Conservation (phyloP, 305 asterid genomes). For the Stenogyne calaminthoides region DNA sequence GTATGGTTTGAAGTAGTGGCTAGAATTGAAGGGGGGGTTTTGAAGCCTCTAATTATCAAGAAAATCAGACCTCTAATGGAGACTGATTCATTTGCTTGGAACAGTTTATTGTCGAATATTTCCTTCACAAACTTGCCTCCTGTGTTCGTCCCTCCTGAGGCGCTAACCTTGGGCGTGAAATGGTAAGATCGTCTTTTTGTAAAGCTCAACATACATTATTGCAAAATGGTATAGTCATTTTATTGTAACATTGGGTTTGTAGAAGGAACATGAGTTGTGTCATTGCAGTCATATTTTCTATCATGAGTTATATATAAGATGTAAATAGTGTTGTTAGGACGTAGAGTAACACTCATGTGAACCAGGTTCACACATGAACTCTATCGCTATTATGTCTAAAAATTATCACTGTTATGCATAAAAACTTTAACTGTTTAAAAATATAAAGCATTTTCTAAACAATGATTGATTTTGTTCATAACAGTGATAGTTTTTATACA, state of each 20-base stretch:
- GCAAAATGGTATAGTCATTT: not conserved
- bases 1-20: constrained; percentile 63
- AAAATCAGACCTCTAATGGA: constrained; percentile 54
- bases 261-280: constrained; percentile 6
- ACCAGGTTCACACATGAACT: no score
- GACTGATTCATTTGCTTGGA: constrained; percentile 64
- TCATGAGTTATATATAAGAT: not conserved
- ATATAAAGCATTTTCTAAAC: no score
- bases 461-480: no score
- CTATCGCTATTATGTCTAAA: no score
- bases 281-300: not conserved
- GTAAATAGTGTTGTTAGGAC: not conserved
- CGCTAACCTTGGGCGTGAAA: constrained; percentile 80
- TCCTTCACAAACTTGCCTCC: constrained; percentile 78
- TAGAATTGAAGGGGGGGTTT: constrained; percentile 50
- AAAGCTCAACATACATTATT: not conserved
- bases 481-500: no score
- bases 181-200: constrained; percentile 49
- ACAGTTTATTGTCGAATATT: constrained; percentile 66
- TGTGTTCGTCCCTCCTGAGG: constrained; percentile 64
- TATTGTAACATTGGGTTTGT: constrained; percentile 16
- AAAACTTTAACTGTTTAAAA: no score
- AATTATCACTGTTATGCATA: no score
- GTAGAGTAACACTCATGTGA: no score
- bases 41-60: constrained; percentile 59